A percentile compares a stretch with the other conserved stretches of the same genome.
phyloP scores from a whole-genome alignment of 2,329 filamentous ascomycete species.

The Colletotrichum musicola region DNA sequence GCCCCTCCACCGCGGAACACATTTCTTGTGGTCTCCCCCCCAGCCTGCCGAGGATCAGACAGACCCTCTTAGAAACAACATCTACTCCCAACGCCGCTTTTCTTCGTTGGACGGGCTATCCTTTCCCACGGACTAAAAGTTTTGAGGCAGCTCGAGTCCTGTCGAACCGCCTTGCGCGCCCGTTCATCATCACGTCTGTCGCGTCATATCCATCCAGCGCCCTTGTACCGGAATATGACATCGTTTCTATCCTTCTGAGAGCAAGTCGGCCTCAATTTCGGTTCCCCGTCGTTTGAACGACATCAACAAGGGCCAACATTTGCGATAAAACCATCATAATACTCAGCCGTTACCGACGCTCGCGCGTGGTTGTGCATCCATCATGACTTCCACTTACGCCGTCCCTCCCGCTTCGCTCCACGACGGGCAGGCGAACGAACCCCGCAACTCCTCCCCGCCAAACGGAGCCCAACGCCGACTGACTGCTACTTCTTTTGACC shows the following conservation, averaged over 20 bases:
- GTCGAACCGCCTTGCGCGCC: background rate
- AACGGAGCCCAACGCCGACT: conserved; percentile 41
- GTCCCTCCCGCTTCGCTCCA: conserved; percentile 55
- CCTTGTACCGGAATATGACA: conserved; percentile 31
- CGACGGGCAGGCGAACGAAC: conserved; percentile 50
- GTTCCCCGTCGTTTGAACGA: conserved; percentile 12
- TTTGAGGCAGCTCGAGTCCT: background rate
- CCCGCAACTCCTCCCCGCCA: conserved; percentile 48
- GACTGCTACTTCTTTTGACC: conserved; percentile 50
- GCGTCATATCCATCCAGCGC: conserved; percentile 2
- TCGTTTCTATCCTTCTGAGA: conserved; percentile 18
- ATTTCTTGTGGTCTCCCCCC: conserved; percentile 25
- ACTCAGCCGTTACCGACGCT: background rate
- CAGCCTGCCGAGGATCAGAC: conserved; percentile 18
- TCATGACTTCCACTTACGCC: conserved; percentile 60
- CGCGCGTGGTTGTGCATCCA: conserved; percentile 39
- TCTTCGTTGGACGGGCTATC: background rate
- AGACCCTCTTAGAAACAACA: conserved; percentile 7
- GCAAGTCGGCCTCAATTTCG: conserved; percentile 9
- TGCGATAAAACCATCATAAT: background rate
- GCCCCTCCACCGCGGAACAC: conserved; percentile 14
- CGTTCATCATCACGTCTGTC: conserved; percentile 1
- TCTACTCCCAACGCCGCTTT: background rate
- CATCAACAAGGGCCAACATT: background rate
- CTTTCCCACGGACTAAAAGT: background rate